Conservation (phyloP, 768 basidiomycete species). For the Rhodotorula taiwanensis region DNA sequence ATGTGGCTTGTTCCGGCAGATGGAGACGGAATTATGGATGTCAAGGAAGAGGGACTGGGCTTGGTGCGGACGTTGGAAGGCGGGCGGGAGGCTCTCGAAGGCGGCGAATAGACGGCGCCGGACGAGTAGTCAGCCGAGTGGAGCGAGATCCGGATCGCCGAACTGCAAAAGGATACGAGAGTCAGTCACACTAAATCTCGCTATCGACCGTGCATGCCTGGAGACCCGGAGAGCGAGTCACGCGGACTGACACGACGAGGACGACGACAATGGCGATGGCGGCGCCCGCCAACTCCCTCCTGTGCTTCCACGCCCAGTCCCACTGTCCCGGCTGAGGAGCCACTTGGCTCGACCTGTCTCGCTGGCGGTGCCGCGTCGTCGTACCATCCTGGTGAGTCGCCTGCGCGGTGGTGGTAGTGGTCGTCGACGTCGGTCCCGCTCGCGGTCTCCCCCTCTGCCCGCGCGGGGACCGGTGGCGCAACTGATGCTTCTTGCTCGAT, state of each 20-base stretch:
- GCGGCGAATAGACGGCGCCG: not conserved
- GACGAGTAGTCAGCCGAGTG: not conserved
- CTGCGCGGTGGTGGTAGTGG: not conserved
- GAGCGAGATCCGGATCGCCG: not conserved
- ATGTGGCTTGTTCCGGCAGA: not conserved
- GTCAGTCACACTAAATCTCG: too few species aligned
- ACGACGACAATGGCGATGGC: not conserved
- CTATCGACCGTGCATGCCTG: too few species aligned
- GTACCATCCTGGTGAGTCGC: not conserved
- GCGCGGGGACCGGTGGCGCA: slow-evolving; percentile 5
- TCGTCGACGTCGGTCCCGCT: not conserved
- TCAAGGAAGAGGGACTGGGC: not conserved
- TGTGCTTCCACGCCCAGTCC: not conserved
- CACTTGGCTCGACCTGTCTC: not conserved
- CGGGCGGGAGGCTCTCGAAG: not conserved
- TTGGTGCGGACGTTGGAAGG: not conserved
- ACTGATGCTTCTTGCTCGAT: not conserved
- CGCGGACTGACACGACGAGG: not conserved
- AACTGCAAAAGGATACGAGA: not conserved
- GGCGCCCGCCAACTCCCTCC: not conserved
- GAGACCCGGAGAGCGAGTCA: too few species aligned
- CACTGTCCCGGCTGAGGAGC: not conserved
- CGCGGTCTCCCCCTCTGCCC: slow-evolving; percentile 5
- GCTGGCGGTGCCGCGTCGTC: too few species aligned
- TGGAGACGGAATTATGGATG: not conserved